phyloP scores from a whole-genome alignment of 2,329 filamentous ascomycete genomes.

The Dactylellina sp. region DNA sequence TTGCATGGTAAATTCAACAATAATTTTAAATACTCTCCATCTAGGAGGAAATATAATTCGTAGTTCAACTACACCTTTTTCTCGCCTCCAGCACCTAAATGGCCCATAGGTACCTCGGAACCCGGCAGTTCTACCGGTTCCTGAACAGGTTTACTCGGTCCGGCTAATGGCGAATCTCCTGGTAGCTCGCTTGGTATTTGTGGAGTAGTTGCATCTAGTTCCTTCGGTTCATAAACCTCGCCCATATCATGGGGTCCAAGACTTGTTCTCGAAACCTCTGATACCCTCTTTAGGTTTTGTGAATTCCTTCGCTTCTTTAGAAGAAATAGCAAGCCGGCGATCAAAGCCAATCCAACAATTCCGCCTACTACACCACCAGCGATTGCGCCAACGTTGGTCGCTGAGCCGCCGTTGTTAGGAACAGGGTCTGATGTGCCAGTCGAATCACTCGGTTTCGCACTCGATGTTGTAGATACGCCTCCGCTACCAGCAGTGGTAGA shows the following conservation, averaged over 20 bases:
- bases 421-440: slow-evolving; percentile 17
- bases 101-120: slow-evolving; percentile 29
- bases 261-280: slow-evolving; percentile 30
- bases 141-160: slow-evolving; percentile 27
- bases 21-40: not conserved
- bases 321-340: slow-evolving; percentile 65
- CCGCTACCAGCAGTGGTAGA: not conserved
- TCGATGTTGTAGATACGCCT: slow-evolving; percentile 11
- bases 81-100: slow-evolving; percentile 5
- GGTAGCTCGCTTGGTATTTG: slow-evolving; percentile 47
- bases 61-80: slow-evolving; percentile 22
- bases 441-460: slow-evolving; percentile 9
- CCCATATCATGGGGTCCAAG: slow-evolving; percentile 51
- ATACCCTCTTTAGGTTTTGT: slow-evolving; percentile 16
- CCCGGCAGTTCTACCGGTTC: slow-evolving; percentile 42
- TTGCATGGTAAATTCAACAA: too few species aligned
- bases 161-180: slow-evolving; percentile 34
- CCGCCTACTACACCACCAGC: slow-evolving; percentile 67
- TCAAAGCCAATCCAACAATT: slow-evolving; percentile 64
- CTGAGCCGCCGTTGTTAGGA: slow-evolving; percentile 3
- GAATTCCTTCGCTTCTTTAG: slow-evolving; percentile 62
- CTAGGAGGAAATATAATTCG: not conserved
- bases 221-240: slow-evolving; percentile 49
- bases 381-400: slow-evolving; percentile 65
- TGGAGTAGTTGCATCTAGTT: slow-evolving; percentile 46